These are phyloP conservation scores for Stygiomarasmius scandens DNA, from an alignment of 1,284 basidiomycete genomes.

Conservation along the genomic window DNA sequence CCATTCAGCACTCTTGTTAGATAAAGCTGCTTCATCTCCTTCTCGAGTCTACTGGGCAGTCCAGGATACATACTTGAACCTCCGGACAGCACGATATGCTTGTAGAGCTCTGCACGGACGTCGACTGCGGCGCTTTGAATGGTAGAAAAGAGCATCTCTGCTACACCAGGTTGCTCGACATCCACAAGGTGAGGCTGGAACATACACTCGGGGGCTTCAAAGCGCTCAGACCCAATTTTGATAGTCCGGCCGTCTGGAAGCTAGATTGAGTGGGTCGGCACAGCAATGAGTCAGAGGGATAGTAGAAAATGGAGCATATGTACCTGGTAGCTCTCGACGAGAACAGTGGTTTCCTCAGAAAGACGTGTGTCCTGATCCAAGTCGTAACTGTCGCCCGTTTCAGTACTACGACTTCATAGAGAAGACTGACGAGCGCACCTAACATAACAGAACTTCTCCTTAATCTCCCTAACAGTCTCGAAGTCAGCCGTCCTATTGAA, in stretches of 20 bases:
- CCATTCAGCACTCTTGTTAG: constrained; percentile 86
- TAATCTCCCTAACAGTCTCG: constrained; percentile 97
- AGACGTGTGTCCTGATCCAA: constrained; percentile 93
- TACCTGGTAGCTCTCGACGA: constrained; percentile 96
- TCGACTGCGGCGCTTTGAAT: constrained; percentile 94
- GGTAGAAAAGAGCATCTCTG: constrained; percentile 96
- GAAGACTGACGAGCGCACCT: constrained; percentile 53
- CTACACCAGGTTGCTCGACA: constrained; percentile 95
- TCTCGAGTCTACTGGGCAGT: constrained; percentile 93
- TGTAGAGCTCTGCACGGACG: constrained; percentile 90
- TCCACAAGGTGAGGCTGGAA: constrained; percentile 99
- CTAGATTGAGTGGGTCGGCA: constrained; percentile 42
- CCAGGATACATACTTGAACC: constrained; percentile 99
- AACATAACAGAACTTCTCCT: constrained; percentile 98
- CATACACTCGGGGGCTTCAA: constrained; percentile 99
- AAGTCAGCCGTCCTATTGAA: constrained; percentile 99
- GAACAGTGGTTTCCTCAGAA: constrained; percentile 94
- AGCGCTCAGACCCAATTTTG: constrained; percentile 98
- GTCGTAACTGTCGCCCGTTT: constrained; percentile 77
- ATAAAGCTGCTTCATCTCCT: constrained; percentile 99
- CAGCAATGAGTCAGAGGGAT: neutral
- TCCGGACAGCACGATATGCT: constrained; percentile 96
- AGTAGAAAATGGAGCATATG: constrained; percentile 24
- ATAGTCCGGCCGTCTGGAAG: constrained; percentile 96
- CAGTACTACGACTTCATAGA: neutral